phyloP scores from a whole-genome alignment of 2,329 filamentous ascomycete species.

The Pyrenochaeta sp. region DNA sequence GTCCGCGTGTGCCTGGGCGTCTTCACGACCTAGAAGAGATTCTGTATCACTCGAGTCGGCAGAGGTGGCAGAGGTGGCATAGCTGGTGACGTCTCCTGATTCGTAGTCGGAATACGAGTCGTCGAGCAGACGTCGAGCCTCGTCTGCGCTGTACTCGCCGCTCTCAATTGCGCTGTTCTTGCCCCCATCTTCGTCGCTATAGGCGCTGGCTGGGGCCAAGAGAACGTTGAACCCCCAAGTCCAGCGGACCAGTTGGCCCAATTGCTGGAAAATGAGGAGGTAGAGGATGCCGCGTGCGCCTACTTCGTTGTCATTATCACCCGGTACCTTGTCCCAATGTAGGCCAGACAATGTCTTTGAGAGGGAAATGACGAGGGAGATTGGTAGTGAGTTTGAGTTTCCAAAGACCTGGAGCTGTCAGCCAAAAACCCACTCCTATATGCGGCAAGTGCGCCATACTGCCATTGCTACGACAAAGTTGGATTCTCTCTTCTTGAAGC shows the following conservation, averaged over 20 bases:
- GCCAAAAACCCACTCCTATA: constrained; percentile 2
- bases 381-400: constrained; percentile 97
- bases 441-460: constrained; percentile 53
- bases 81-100: constrained; percentile 57
- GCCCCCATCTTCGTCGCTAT: constrained; percentile 67
- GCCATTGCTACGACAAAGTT: constrained; percentile 99
- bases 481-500: constrained; percentile 82
- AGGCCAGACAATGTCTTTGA: constrained; percentile 91
- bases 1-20: constrained; percentile 37
- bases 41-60: constrained; percentile 42
- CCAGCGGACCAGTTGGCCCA: constrained; percentile 94
- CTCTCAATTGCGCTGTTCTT: constrained; percentile 52
- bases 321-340: constrained; percentile 90
- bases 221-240: constrained; percentile 98
- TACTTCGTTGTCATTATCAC: constrained; percentile 95
- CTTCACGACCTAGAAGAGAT: constrained; percentile 37
- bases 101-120: constrained; percentile 57
- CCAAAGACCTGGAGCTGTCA: constrained; percentile 75
- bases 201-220: constrained; percentile 82
- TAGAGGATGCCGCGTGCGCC: constrained; percentile 94
- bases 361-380: constrained; percentile 92
- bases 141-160: constrained; percentile 65
- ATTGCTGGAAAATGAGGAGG: constrained; percentile 94
- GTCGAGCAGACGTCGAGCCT: constrained; percentile 50
- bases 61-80: constrained; percentile 45